Evolutionary conservation across 169 alveolate genomes (phyloP).

Genomic region (Babesia gibsoni): DNA sequence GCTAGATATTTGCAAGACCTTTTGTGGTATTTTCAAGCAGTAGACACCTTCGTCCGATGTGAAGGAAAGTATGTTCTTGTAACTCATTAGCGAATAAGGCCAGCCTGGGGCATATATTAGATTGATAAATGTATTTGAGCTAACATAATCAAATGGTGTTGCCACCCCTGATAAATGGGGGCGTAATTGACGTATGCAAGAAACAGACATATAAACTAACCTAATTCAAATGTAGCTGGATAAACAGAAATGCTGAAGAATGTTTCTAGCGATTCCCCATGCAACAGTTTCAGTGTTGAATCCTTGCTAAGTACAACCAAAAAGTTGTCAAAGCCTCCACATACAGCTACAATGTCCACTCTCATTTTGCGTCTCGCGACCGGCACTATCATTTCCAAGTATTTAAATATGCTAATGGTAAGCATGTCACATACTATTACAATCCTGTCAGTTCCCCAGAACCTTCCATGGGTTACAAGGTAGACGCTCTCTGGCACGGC

Average conservation of each 20-base stretch:
- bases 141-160: too few species aligned
- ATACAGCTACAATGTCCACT: conserved; percentile 25
- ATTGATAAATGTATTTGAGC: too few species aligned
- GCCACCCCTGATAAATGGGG: too few species aligned
- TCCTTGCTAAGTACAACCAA: conserved; percentile 42
- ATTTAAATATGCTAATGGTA: conserved; percentile 19
- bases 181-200: too few species aligned
- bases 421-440: conserved; percentile 45
- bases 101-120: conserved; percentile 43
- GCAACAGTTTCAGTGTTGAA: conserved; percentile 1
- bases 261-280: conserved; percentile 27
- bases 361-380: conserved; percentile 7
- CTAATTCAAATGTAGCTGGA: conserved; percentile 52
- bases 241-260: conserved; percentile 8
- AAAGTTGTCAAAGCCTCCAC: conserved; percentile 29
- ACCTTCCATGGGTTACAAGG: conserved; percentile 51
- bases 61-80: conserved; percentile 39
- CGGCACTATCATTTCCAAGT: conserved; percentile 15
- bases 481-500: conserved; percentile 39
- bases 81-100: conserved; percentile 45
- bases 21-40: conserved; percentile 27
- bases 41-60: conserved; percentile 62
- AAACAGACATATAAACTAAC: not conserved
- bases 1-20: conserved; percentile 7
- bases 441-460: conserved; percentile 30